Evolutionary conservation across 2,329 filamentous ascomycete genomes (phyloP), one percentile per base, ranked within the genome.

Genomic region (Exophiala aquamarina): DNA sequence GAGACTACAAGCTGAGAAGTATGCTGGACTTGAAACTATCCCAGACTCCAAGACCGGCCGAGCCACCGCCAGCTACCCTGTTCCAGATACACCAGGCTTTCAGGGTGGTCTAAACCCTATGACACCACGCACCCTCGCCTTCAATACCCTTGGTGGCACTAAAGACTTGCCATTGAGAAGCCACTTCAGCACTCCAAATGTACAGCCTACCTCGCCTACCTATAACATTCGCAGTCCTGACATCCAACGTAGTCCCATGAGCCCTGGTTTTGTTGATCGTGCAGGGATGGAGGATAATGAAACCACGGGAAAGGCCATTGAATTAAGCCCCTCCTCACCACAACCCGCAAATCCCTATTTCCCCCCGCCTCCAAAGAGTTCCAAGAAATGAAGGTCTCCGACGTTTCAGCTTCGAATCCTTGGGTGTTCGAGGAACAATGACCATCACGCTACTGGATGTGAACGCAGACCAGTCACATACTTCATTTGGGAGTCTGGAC

Each of bases 91-190:
- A 49, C 58, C 54, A 18, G 63, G 66, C 3, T 58, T 67, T 49
- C 63, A 67, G 44, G 20, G 40, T 31, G 34, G 53, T 41, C 36
- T 49, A 41, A 47, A 59, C 41, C 66, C 67, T 3, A 64, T 66
- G 47, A 69, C 70, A n/a, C 69, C 71, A 3, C 63, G 70, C 17
- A 73, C 65, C 11, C 55, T 66, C 13, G 67, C 67, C 1, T 72
- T 72, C 51, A 70, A 70, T 56, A 64, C 61, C 38, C 60, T 71
- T 2, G 64, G 59, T 8, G 63, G 63, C n/a, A 60, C 57, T 10
- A 61, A 64, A 38, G 70, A 73, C 35, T 63, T 71, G 2, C 70
- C 70, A 3, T 56, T 73, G n/a, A 63, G 70, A 63, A 50, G n/a
- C 32, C 59, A 66, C 49, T 61, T 61, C 42, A 59, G 49, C 33